These are phyloP conservation scores for Russula sp. DNA, from an alignment of 768 basidiomycete species.

Conservation along the genomic window DNA sequence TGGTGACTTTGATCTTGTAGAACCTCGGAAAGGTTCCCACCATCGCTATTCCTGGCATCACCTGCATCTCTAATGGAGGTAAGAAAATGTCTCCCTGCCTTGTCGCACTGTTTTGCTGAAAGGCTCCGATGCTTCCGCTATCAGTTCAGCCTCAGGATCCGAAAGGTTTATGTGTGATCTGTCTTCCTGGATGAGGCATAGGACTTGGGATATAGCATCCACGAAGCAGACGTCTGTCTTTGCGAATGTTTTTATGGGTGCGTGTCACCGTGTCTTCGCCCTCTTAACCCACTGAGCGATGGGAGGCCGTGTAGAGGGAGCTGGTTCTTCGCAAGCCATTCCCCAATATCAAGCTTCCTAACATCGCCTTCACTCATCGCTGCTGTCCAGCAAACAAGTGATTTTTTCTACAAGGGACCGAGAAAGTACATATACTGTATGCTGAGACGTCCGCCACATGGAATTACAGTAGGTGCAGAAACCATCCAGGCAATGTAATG, in stretches of 20 bases:
- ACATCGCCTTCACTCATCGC: too few species aligned
- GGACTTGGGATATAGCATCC: neutral
- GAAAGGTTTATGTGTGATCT: neutral
- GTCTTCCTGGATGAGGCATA: neutral
- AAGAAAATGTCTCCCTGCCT: neutral
- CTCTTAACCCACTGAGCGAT: neutral
- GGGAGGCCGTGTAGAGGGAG: too few species aligned
- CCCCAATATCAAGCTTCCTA: too few species aligned
- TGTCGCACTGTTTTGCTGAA: neutral
- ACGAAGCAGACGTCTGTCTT: neutral
- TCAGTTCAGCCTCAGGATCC: neutral
- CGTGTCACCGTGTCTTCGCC: neutral
- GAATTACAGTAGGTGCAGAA: too few species aligned
- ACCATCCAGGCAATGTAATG: too few species aligned
- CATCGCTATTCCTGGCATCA: neutral
- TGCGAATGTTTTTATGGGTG: neutral
- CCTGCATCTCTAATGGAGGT: neutral
- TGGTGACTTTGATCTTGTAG: neutral
- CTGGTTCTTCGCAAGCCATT: too few species aligned
- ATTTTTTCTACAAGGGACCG: too few species aligned
- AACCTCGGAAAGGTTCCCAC: neutral
- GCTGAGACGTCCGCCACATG: too few species aligned
- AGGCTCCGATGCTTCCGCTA: neutral
- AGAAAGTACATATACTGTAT: too few species aligned
- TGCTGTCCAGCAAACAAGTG: too few species aligned